A percentile compares a stretch with the other conserved stretches of the same genome.
Evolutionary conservation across 768 basidiomycete genomes (phyloP).

Genomic region (Suillus plorans): DNA sequence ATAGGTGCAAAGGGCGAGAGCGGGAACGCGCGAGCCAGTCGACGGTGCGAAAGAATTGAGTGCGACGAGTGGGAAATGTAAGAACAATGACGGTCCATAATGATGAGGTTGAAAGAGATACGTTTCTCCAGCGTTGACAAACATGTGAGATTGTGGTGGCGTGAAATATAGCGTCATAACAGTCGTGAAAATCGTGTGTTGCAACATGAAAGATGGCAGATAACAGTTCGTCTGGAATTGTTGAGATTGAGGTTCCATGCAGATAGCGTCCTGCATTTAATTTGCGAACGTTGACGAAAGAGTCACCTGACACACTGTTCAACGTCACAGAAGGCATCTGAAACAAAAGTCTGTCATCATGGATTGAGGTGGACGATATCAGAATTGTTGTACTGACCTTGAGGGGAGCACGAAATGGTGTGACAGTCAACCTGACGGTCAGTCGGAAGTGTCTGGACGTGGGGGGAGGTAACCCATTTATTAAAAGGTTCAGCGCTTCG

Average conservation of each 20-base stretch:
- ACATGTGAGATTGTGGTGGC: constrained; percentile 45
- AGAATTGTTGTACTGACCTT: constrained; percentile 1
- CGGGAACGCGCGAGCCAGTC: constrained; percentile 47
- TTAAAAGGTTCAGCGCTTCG: constrained; percentile 5
- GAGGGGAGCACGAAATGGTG: background rate
- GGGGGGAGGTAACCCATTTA: background rate
- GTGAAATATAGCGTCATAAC: constrained; percentile 23
- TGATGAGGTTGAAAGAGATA: constrained; percentile 41
- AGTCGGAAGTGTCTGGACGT: background rate
- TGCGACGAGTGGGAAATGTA: constrained; percentile 40
- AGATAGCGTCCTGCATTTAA: background rate
- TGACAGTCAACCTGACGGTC: background rate
- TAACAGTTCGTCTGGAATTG: constrained; percentile 37
- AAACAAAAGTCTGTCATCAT: background rate
- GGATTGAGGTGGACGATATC: background rate
- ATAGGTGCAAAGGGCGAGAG: constrained; percentile 45
- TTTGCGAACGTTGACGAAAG: constrained; percentile 1
- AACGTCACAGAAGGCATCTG: background rate
- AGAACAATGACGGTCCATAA: constrained; percentile 56
- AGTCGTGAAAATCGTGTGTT: constrained; percentile 26
- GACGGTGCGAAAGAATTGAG: constrained; percentile 36
- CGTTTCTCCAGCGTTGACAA: constrained; percentile 49
- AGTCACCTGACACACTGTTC: background rate
- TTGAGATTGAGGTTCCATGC: background rate
- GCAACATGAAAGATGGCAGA: constrained; percentile 35